phyloP scores from a whole-genome alignment of 345 rosid genomes.

The Hirschfeldia incana region DNA sequence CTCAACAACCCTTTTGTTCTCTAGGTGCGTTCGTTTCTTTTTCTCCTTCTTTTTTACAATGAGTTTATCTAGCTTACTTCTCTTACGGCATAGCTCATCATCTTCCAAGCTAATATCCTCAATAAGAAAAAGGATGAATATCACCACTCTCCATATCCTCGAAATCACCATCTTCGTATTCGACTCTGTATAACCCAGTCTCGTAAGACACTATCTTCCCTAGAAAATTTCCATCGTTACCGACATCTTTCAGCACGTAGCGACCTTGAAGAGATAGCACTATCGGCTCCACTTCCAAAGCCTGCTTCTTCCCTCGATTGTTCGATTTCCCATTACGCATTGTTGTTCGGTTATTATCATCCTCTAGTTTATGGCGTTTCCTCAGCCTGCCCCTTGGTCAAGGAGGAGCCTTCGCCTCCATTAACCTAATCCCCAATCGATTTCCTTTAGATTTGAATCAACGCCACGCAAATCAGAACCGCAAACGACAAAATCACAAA shows the following conservation, averaged over 20 bases:
- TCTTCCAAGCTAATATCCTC: conserved; percentile 53
- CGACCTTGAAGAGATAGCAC: conserved; percentile 68
- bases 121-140: conserved; percentile 57
- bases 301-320: conserved; percentile 49
- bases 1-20: not conserved
- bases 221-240: conserved; percentile 48
- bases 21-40: conserved; percentile 24
- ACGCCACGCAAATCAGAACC: too few relatives aligned
- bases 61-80: conserved; percentile 53
- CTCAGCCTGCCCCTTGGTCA: conserved; percentile 79
- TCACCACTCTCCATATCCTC: conserved; percentile 78
- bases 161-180: conserved; percentile 82
- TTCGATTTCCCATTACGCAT: not conserved
- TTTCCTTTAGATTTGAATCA: not conserved
- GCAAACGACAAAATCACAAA: not conserved
- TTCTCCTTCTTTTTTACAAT: conserved; percentile 45
- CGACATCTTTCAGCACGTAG: conserved; percentile 73
- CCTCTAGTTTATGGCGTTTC: conserved; percentile 59
- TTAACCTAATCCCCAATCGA: conserved; percentile 20
- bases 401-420: conserved; percentile 56
- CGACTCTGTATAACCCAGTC: conserved; percentile 76
- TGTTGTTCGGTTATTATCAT: conserved; percentile 15
- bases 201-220: conserved; percentile 78
- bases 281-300: conserved; percentile 42
- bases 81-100: conserved; percentile 55